Base-by-base conservation (phyloP, 345 rosid species). In the Eutrema heterophyllum region DNA sequence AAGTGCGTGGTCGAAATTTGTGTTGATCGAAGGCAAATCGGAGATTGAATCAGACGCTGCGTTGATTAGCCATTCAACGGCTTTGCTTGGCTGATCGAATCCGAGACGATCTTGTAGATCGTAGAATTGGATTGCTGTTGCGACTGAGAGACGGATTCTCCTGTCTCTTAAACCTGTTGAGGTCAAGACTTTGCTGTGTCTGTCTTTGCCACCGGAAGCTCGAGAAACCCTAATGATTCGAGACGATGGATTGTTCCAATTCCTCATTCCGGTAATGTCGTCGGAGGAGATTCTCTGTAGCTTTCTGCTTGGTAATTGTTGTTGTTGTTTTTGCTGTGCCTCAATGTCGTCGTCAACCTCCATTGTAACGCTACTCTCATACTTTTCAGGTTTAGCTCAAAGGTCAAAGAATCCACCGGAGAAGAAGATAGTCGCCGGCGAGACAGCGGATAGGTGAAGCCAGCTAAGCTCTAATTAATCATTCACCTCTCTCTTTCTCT, bases 141-240 rank as follows among this genome's bases (percentile, higher is more conserved):
- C 67, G 1, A 94, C 97, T 0, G 98, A 94, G 55, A 94, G 81
- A 67, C 97, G 80, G 16, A 94, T 96, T 70, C 98, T 80, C 61
- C 98, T 52, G 82, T 94, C 98, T 74, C 96, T 81, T 6, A 86
- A 74, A 9, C 98, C 98, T 76, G 87, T 91, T 0, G 97, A 91
- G 7, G 98, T 94, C 85, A 84, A 86, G 4, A 94, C 98, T 82
- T 94, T 94, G 80, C 98, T 94, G 78, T 94, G 98, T 71, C 98
- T 79, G 75, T 94, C 98, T 82, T 94, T 94, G 2, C 97, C 98
- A 24, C 98, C 97, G 0, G 98, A 87, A 43, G 97, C 95, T 68
- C 93, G 78, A 0, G 98, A 89, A 83, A 91, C 98, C 94, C 97
- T 88, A 79, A 91, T 84, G 70, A 94, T 94, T 48, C 98, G 69